Conservation (phyloP, 192 early-diverging fungal genomes). For the Coemansia pectinata region DNA sequence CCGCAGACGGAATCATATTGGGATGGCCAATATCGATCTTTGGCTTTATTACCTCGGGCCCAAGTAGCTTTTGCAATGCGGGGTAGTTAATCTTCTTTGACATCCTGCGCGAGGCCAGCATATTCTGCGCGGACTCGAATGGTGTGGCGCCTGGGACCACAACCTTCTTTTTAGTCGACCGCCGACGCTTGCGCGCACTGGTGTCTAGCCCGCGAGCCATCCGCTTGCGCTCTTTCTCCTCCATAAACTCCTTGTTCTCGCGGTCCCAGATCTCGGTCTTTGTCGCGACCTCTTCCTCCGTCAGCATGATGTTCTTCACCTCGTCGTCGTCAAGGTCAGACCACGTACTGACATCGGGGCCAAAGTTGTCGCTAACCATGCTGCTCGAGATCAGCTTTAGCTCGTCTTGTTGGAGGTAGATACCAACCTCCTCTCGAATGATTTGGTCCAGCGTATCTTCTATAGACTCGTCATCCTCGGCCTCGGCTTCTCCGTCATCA, state of each 20-base stretch:
- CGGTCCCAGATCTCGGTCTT: slow-evolving; percentile 87
- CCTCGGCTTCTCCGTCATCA: slow-evolving; percentile 19
- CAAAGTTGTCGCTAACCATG: slow-evolving; percentile 15
- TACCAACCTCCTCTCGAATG: slow-evolving; percentile 31
- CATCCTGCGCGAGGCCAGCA: slow-evolving; percentile 69
- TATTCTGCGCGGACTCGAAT: slow-evolving; percentile 75
- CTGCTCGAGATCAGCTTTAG: slow-evolving; percentile 24
- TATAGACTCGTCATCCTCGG: slow-evolving; percentile 7
- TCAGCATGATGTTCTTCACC: slow-evolving; percentile 66
- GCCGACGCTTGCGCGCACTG: slow-evolving; percentile 31
- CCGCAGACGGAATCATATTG: slow-evolving; percentile 55
- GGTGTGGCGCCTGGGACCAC: slow-evolving; percentile 58
- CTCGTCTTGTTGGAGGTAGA: slow-evolving; percentile 23
- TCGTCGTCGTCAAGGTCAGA: slow-evolving; percentile 77
- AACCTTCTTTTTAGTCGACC: slow-evolving; percentile 31
- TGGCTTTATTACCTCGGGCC: slow-evolving; percentile 42
- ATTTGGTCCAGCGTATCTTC: slow-evolving; percentile 24
- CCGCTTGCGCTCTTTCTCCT: slow-evolving; percentile 58
- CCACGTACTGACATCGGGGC: slow-evolving; percentile 53
- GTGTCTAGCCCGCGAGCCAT: slow-evolving; percentile 28
- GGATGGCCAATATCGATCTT: slow-evolving; percentile 18
- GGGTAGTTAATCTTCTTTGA: slow-evolving; percentile 94
- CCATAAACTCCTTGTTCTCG: slow-evolving; percentile 84
- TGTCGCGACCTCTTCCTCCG: slow-evolving; percentile 71
- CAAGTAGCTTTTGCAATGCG: slow-evolving; percentile 72